Evolutionary conservation across 768 basidiomycete genomes (phyloP), one percentile per base, ranked within the genome.

Genomic region (Rhodosporidiobolus sp.): DNA sequence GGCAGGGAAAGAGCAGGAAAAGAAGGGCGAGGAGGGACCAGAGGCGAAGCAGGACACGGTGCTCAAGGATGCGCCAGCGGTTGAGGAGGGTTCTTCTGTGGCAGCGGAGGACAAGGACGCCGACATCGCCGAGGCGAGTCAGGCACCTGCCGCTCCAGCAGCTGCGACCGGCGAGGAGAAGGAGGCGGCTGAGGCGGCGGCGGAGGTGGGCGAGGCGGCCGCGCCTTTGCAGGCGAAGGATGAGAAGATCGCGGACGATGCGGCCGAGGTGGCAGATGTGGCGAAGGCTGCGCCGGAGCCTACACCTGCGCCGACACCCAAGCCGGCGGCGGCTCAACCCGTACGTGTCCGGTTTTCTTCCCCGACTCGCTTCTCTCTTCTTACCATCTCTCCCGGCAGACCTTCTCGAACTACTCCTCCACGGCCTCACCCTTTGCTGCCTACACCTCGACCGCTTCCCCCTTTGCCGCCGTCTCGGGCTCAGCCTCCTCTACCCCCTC

Each of bases 381-480:
- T 11, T 43, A 7, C 38, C 19, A 24, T n/a, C 49, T n/a, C n/a
- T n/a, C n/a, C n/a, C n/a, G n/a, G 4, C 48, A 66, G 65, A 34
- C 56, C 28, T 58, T 66, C 48, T 26, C 61, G 14, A 49, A 35
- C 49, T 72, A 54, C 65, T 54, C 68, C 34, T 48, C 61, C 26
- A 58, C 61, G 14, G 46, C 70, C 3, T 70, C 74, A 0, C 70
- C 74, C 28, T 75, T 75, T 67, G 65, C 74, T 2, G 57, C 74
- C 8, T 76, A 64, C 48, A 45, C 67, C 24, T 69, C 74, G 0
- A 28, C 70, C 17, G 53, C 70, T 6, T 76, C 74, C 1, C 74
- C 70, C 5, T 66, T 76, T 65, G 67, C 70, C 14, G 52, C 49
- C 35, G 61, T 69, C 34, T 54, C 70, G 19, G n/a, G n/a, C n/a